Percentiles rank a stretch among this genome's conserved stretches.
phyloP scores from a whole-genome alignment of 495 filamentous ascomycete species.

The Rusavskia elegans region DNA sequence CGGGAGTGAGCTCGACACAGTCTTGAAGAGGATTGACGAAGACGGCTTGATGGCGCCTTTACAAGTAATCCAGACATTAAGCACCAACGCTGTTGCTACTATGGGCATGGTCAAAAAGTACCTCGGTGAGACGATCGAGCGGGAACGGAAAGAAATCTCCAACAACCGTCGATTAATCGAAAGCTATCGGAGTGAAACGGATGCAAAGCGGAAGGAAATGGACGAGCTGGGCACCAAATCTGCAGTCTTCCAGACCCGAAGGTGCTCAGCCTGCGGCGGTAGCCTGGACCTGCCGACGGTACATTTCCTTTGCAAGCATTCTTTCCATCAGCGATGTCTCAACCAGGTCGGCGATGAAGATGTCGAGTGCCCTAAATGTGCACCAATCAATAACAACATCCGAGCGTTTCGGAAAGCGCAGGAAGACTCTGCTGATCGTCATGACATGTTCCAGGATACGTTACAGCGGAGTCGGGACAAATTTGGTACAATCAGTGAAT shows the following conservation, averaged over 20 bases:
- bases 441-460: conserved; percentile 78
- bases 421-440: conserved; percentile 71
- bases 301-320: conserved; percentile 93
- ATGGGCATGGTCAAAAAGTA: conserved; percentile 97
- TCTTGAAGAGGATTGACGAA: conserved; percentile 74
- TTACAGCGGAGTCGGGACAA: conserved; percentile 65
- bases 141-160: conserved; percentile 72
- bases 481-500: conserved; percentile 81
- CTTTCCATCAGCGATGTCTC: conserved; percentile 81
- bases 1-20: conserved; percentile 59
- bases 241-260: conserved; percentile 72
- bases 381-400: conserved; percentile 68
- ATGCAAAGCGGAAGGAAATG: conserved; percentile 61
- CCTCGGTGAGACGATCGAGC: conserved; percentile 71
- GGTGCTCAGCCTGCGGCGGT: conserved; percentile 64
- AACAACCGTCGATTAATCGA: conserved; percentile 67
- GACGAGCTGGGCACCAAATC: conserved; percentile 60
- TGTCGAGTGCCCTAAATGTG: conserved; percentile 73
- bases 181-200: conserved; percentile 76
- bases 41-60: conserved; percentile 89
- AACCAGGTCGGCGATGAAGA: conserved; percentile 48
- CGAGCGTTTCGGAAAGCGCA: conserved; percentile 71
- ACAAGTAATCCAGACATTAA: conserved; percentile 89
- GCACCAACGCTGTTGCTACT: conserved; percentile 70
- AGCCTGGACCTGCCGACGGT: conserved; percentile 73